Evolutionary conservation across 148 eudicot species (phyloP).

Genomic region (Chenopodium formosanum): DNA sequence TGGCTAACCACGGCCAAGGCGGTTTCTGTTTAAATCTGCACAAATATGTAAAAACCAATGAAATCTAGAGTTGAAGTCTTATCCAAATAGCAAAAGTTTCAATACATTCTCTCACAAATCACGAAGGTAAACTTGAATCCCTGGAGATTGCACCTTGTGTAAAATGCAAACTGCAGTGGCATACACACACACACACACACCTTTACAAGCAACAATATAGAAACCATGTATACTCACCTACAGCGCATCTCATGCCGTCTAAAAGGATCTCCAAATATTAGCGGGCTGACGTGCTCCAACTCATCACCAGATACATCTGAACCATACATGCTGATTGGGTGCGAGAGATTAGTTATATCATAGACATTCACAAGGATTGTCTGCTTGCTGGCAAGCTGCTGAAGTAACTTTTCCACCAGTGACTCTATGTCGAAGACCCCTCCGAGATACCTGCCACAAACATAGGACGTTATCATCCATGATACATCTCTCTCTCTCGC

Average conservation of each 20-base stretch:
- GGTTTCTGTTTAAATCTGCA: constrained; percentile 84
- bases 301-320: constrained; percentile 50
- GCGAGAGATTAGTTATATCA: constrained; percentile 65
- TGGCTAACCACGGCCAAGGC: constrained; percentile 84
- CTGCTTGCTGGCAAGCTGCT: constrained; percentile 96
- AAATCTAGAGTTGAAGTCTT: not conserved
- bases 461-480: constrained; percentile 11
- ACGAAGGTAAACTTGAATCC: not conserved
- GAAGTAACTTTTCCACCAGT: constrained; percentile 91
- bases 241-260: constrained; percentile 95
- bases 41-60: constrained; percentile 9
- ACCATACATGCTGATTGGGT: constrained; percentile 94
- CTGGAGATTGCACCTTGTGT: not conserved
- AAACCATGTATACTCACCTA: constrained; percentile 46
- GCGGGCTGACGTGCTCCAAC: constrained; percentile 62
- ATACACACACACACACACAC: not conserved
- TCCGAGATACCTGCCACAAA: constrained; percentile 74
- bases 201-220: not conserved
- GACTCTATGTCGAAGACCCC: constrained; percentile 95
- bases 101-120: not conserved
- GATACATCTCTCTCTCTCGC: not conserved
- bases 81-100: not conserved
- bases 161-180: not conserved
- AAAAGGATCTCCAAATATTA: constrained; percentile 88
- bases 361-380: constrained; percentile 86